phyloP scores from a whole-genome alignment of 768 basidiomycete genomes.

The Suillus ampliporus region DNA sequence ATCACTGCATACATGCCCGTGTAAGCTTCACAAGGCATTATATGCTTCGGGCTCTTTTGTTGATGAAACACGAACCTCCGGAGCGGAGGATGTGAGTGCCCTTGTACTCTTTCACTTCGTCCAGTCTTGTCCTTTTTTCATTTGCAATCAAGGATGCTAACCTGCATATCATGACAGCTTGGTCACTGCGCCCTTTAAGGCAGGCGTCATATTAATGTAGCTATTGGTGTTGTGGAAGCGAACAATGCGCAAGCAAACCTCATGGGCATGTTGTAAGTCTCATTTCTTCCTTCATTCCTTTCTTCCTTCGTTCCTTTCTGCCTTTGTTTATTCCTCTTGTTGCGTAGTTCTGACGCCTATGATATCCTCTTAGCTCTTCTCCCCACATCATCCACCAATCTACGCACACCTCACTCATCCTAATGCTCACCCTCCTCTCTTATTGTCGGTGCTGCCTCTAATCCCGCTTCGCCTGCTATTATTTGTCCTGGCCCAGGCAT shows the following conservation, averaged over 20 bases:
- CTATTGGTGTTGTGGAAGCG: slow-evolving; percentile 54
- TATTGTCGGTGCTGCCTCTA: slow-evolving; percentile 32
- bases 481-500: slow-evolving; percentile 55
- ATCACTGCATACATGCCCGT: too few species aligned
- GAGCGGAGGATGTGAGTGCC: slow-evolving; percentile 59
- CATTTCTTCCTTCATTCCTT: background rate
- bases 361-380: slow-evolving; percentile 56
- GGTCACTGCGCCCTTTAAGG: slow-evolving; percentile 55
- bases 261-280: slow-evolving; percentile 79
- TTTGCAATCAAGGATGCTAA: background rate
- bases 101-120: background rate
- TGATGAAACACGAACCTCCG: too few species aligned
- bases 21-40: too few species aligned
- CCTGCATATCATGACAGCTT: slow-evolving; percentile 47
- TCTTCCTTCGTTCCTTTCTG: background rate
- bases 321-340: slow-evolving; percentile 9
- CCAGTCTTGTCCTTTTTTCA: background rate
- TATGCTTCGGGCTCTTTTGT: too few species aligned
- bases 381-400: slow-evolving; percentile 57
- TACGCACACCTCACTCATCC: slow-evolving; percentile 58
- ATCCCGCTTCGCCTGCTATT: slow-evolving; percentile 44
- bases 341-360: slow-evolving; percentile 61
- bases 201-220: slow-evolving; percentile 71
- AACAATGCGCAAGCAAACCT: too few species aligned
- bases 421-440: slow-evolving; percentile 49